phyloP scores from a whole-genome alignment of 331 rosid genomes.

The Arachis monticola region DNA sequence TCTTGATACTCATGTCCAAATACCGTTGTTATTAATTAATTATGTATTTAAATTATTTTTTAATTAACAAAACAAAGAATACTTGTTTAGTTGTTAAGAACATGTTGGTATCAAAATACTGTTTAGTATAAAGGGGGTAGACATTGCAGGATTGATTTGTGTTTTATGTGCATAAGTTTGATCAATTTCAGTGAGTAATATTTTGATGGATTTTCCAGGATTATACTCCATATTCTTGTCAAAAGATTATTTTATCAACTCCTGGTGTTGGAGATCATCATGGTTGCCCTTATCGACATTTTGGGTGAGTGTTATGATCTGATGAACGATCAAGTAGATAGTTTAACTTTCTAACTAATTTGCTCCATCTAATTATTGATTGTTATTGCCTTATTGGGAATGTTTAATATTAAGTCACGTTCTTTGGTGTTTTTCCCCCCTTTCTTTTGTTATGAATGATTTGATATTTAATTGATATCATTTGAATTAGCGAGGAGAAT shows the following conservation, averaged over 20 bases:
- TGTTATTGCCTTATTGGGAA: conserved; percentile 5
- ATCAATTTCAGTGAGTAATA: conserved; percentile 33
- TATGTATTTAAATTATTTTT: too few species aligned
- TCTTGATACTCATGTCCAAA: too few species aligned
- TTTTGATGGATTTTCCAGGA: conserved; percentile 62
- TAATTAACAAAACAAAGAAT: too few species aligned
- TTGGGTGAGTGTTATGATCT: conserved; percentile 62
- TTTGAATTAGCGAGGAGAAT: conserved; percentile 79
- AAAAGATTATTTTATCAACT: conserved; percentile 75
- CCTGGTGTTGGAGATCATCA: conserved; percentile 98
- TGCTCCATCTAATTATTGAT: conserved; percentile 15
- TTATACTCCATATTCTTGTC: conserved; percentile 90
- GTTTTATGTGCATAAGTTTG: conserved; percentile 23
- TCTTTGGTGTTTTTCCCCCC: not conserved
- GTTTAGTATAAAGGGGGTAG: too few species aligned
- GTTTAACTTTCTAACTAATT: conserved; percentile 23
- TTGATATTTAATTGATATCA: conserved; percentile 31
- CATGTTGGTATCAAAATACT: too few species aligned
- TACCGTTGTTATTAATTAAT: too few species aligned
- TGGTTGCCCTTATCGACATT: conserved; percentile 99
- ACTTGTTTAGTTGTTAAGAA: too few species aligned
- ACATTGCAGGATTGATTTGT: too few species aligned
- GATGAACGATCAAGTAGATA: conserved; percentile 22
- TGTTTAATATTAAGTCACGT: conserved; percentile 12
- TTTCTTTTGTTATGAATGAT: conserved; percentile 2